Evolutionary conservation across 2,329 filamentous ascomycete genomes (phyloP), one percentile per base, ranked within the genome.

Genomic region (Fusarium xylarioides): DNA sequence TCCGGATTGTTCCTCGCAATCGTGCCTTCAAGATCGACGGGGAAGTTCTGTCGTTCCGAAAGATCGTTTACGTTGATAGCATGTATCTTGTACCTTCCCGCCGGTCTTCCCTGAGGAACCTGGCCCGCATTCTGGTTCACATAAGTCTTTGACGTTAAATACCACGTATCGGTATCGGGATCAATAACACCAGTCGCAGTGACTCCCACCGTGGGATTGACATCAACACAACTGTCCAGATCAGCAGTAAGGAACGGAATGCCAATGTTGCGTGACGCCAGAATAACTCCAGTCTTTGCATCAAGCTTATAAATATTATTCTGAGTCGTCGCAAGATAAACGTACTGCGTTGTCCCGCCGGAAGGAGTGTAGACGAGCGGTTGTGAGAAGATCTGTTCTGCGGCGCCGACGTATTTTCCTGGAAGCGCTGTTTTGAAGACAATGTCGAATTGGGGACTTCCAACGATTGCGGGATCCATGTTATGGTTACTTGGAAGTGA

Each of bases 401-500:
- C 63, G 4, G 80, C 80, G 21, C 83, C 83, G 42, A 84, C 83
- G 77, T 89, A 90, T 23, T 80, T 83, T 11, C 88, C 88, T 1
- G 88, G 86, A 3, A 90, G 82, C 1, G 75, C 53, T 1, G 85
- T 86, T 73, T 82, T 85, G 81, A 88, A 91, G 12, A 90, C 79
- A 66, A 88, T 85, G 26, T 85, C 86, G 70, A 90, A 91, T 56
- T 87, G 83, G 6, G 85, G 79, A 62, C 86, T 88, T 44, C 82
- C 85, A 5, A 91, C 88, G 14, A 90, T 81, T 19, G 86, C 83
- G 2, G 89, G 89, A 74, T 91, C 88, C 85, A 91, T 88, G 79
- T 91, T 91, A 77, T 91, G 89, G 75, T 89, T 91, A 26, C 81
- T 82, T 4, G 11, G 14, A 54, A 1, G 23, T 11, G 3, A 28